A percentile compares a stretch with the other conserved stretches of the same genome.
These are phyloP conservation scores for Bipolaris sorokiniana DNA, from an alignment of 2,329 filamentous ascomycete species.

Conservation along the genomic window DNA sequence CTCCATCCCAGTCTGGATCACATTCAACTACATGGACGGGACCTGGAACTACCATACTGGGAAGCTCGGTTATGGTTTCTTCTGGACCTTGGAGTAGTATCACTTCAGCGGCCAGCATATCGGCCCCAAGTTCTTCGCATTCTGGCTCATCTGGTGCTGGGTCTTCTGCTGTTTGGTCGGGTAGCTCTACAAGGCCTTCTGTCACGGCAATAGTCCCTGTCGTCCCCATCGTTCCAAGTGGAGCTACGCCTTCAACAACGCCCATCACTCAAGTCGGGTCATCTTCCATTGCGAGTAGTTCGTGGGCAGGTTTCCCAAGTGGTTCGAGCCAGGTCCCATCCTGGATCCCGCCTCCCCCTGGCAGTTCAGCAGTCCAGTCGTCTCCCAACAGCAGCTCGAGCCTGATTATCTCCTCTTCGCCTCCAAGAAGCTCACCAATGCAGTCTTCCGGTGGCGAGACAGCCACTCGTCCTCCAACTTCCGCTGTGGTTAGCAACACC, in stretches of 20 bases:
- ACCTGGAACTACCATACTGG: background rate
- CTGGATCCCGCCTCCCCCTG: background rate
- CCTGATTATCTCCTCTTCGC: too few species aligned
- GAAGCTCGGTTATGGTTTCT: background rate
- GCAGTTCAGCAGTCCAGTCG: background rate
- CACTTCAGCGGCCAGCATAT: background rate
- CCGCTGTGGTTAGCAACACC: background rate
- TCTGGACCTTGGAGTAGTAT: background rate
- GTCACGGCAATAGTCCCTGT: too few species aligned
- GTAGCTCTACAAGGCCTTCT: too few species aligned
- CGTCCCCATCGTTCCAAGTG: background rate
- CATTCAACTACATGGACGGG: background rate
- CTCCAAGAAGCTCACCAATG: background rate
- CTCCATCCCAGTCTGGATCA: background rate
- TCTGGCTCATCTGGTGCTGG: too few species aligned
- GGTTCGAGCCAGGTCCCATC: background rate
- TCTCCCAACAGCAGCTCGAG: background rate
- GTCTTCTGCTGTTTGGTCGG: too few species aligned
- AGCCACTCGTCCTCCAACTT: background rate
- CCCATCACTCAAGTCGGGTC: background rate
- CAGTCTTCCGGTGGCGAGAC: background rate
- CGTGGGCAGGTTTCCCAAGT: background rate
- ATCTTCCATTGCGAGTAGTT: background rate
- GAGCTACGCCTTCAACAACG: background rate
- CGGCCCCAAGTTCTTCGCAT: too few species aligned